Conservation (phyloP, 2,329 filamentous ascomycete species). For the Diaporthe ampelina region DNA sequence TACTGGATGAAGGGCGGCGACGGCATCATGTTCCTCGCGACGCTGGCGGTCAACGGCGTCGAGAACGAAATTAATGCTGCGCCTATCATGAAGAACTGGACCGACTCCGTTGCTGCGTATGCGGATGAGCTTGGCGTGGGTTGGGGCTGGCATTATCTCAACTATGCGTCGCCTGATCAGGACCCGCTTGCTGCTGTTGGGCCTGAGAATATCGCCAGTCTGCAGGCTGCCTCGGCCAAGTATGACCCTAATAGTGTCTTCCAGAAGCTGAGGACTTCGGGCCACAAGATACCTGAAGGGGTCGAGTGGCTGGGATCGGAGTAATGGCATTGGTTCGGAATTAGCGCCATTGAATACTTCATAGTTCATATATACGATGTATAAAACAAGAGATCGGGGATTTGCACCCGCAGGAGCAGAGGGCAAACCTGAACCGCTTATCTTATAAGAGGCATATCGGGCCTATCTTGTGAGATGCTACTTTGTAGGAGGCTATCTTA, state of each 20-base stretch:
- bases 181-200: constrained; percentile 27
- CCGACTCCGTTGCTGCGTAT: constrained; percentile 49
- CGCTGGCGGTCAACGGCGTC: constrained; percentile 50
- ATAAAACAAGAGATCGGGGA: too few relatives aligned
- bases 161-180: constrained; percentile 29
- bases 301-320: background rate
- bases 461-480: too few relatives aligned
- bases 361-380: background rate
- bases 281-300: background rate
- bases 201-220: constrained; percentile 26
- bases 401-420: too few relatives aligned
- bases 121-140: constrained; percentile 46
- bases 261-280: constrained; percentile 26
- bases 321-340: background rate
- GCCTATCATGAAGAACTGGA: constrained; percentile 52
- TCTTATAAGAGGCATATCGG: too few relatives aligned
- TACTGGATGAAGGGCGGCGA: constrained; percentile 47
- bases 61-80: constrained; percentile 52
- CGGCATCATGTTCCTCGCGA: constrained; percentile 52
- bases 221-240: constrained; percentile 19
- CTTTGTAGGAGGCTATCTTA: too few relatives aligned
- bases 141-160: constrained; percentile 42
- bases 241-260: constrained; percentile 27
- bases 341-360: background rate
- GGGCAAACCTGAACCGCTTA: too few relatives aligned